Evolutionary conservation across 2,329 filamentous ascomycete species (phyloP).

Genomic region (Colletotrichum brevisporum): DNA sequence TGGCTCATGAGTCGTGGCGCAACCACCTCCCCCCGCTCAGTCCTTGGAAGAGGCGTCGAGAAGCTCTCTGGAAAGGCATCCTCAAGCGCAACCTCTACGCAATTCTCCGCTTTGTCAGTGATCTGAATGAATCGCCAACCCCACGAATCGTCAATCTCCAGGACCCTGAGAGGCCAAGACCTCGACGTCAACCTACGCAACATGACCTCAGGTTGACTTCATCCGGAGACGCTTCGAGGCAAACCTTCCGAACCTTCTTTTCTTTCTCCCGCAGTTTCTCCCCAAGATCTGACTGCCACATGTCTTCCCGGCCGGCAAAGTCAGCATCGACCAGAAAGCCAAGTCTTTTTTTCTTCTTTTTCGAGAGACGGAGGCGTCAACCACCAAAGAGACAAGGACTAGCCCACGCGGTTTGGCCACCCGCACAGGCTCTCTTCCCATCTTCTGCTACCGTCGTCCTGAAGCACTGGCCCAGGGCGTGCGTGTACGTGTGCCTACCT

Average conservation of each 20-base stretch:
- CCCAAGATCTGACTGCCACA: not conserved
- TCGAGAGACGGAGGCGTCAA: not conserved
- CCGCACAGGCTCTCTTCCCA: not conserved
- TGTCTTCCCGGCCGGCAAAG: constrained; percentile 12
- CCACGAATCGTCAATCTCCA: constrained; percentile 14
- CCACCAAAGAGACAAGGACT: not conserved
- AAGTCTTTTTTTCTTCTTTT: not conserved
- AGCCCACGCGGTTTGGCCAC: constrained; percentile 20
- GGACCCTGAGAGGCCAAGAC: not conserved
- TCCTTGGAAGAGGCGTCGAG: constrained; percentile 25
- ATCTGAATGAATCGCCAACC: constrained; percentile 14
- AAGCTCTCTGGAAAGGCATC: constrained; percentile 13
- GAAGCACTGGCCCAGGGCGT: constrained; percentile 17
- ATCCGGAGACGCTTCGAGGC: constrained; percentile 7
- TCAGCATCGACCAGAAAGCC: not conserved
- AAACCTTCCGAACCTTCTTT: constrained; percentile 5
- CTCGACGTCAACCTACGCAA: constrained; percentile 14
- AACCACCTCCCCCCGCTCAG: not conserved
- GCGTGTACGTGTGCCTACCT: constrained; percentile 2
- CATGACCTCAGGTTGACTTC: constrained; percentile 35
- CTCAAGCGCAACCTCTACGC: constrained; percentile 22
- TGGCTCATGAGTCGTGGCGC: constrained; percentile 25
- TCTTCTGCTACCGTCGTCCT: constrained; percentile 5
- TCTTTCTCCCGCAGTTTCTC: not conserved
- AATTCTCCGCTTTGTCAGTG: constrained; percentile 22